phyloP scores from a whole-genome alignment of 768 basidiomycete species.

The Cyclocybe aegerita region DNA sequence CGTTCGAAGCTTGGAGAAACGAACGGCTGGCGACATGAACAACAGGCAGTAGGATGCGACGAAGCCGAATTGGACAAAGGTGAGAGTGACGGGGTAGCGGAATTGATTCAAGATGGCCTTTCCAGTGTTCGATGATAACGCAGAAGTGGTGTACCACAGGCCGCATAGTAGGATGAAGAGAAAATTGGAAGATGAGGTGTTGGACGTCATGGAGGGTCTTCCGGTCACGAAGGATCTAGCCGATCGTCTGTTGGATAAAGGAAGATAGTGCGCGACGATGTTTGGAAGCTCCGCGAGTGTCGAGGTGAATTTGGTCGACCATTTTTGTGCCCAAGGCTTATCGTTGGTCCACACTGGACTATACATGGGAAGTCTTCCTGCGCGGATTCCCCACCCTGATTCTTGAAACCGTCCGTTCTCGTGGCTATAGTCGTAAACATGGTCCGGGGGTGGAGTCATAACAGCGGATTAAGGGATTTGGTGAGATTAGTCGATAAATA shows the following conservation, averaged over 20 bases:
- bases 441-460: slow-evolving; percentile 24
- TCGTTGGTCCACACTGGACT: slow-evolving; percentile 29
- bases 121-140: slow-evolving; percentile 94
- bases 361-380: slow-evolving; percentile 29
- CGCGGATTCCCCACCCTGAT: slow-evolving; percentile 28
- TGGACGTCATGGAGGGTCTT: slow-evolving; percentile 29
- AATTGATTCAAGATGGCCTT: slow-evolving; percentile 94
- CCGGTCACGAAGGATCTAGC: slow-evolving; percentile 22
- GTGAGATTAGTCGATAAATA: slow-evolving; percentile 15
- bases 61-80: slow-evolving; percentile 96
- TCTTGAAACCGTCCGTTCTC: slow-evolving; percentile 22
- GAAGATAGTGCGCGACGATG: slow-evolving; percentile 21
- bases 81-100: slow-evolving; percentile 93
- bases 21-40: slow-evolving; percentile 74
- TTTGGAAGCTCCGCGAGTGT: slow-evolving; percentile 25
- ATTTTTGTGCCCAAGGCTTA: slow-evolving; percentile 28
- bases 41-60: slow-evolving; percentile 85
- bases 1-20: slow-evolving; percentile 62
- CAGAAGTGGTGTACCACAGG: slow-evolving; percentile 93
- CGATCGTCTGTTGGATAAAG: slow-evolving; percentile 21
- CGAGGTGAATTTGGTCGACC: slow-evolving; percentile 20
- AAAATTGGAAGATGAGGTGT: slow-evolving; percentile 32
- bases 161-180: slow-evolving; percentile 79
- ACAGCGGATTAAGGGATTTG: slow-evolving; percentile 3
- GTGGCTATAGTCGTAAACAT: slow-evolving; percentile 25